phyloP scores from a whole-genome alignment of 202 grass and related monocot species.

The Saccharum hybrid region DNA sequence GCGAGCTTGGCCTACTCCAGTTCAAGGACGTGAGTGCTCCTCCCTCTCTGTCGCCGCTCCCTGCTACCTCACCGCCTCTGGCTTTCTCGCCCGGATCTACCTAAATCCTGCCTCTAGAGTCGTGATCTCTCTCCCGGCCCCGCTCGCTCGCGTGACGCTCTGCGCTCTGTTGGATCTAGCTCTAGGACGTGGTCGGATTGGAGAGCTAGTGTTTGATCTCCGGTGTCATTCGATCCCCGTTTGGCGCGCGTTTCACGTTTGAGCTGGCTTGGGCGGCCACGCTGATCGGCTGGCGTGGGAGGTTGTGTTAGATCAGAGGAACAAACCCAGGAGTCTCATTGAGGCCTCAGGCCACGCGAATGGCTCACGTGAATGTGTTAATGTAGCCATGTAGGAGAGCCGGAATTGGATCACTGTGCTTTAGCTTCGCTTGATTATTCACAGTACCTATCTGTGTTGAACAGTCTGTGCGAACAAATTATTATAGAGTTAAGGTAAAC shows the following conservation, averaged over 20 bases:
- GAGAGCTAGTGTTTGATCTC: slow-evolving; percentile 17
- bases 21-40: slow-evolving; percentile 92
- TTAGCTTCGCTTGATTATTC: slow-evolving; percentile 36
- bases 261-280: slow-evolving; percentile 33
- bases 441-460: not conserved
- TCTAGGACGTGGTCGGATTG: slow-evolving; percentile 16
- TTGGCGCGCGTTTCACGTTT: slow-evolving; percentile 25
- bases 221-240: slow-evolving; percentile 33
- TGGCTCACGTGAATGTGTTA: slow-evolving; percentile 7
- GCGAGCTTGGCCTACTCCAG: slow-evolving; percentile 94
- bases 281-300: slow-evolving; percentile 20
- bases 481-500: not conserved
- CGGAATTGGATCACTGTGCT: slow-evolving; percentile 19
- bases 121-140: slow-evolving; percentile 16
- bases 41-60: not conserved
- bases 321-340: not conserved
- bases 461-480: not conserved
- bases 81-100: slow-evolving; percentile 43
- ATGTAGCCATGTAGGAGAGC: not conserved
- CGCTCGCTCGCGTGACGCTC: slow-evolving; percentile 6
- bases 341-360: not conserved
- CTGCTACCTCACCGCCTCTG: not conserved
- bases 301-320: slow-evolving; percentile 15
- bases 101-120: slow-evolving; percentile 38
- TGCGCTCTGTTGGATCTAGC: slow-evolving; percentile 43